phyloP scores from a whole-genome alignment of 441 rosid species.

The Brassica balearica region DNA sequence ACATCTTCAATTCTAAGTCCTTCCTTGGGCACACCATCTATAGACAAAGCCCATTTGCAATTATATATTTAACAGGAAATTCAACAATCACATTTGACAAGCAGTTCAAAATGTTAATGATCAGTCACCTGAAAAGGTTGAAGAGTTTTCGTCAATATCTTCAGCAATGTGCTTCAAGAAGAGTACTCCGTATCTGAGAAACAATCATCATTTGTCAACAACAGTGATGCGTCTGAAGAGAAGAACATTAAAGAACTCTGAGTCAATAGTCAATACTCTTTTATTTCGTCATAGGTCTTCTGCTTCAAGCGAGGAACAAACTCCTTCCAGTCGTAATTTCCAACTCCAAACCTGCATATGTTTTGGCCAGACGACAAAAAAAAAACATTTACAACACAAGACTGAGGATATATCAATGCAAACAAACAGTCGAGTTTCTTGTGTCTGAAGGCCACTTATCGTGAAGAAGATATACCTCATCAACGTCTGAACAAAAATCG shows the following conservation, averaged over 20 bases:
- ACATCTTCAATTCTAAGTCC: slow-evolving; percentile 95
- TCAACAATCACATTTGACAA: slow-evolving; percentile 29
- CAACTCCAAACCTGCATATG: slow-evolving; percentile 84
- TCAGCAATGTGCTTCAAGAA: slow-evolving; percentile 82
- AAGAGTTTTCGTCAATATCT: slow-evolving; percentile 68
- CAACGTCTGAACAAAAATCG: slow-evolving; percentile 87
- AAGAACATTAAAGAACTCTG: slow-evolving; percentile 37
- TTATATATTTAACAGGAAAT: slow-evolving; percentile 28
- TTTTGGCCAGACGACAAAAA: slow-evolving; percentile 14
- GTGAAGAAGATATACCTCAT: slow-evolving; percentile 70
- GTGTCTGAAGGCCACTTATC: slow-evolving; percentile 17
- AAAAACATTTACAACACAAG: slow-evolving; percentile 19
- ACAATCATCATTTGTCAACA: slow-evolving; percentile 11
- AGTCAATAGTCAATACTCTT: slow-evolving; percentile 70
- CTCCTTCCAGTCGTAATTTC: slow-evolving; percentile 94
- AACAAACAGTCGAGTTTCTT: background rate
- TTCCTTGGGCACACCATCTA: slow-evolving; percentile 99
- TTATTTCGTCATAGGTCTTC: slow-evolving; percentile 90
- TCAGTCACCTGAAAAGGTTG: slow-evolving; percentile 76
- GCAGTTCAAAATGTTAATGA: background rate
- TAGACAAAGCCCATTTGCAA: slow-evolving; percentile 41
- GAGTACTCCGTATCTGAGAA: slow-evolving; percentile 73
- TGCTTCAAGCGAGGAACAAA: slow-evolving; percentile 87
- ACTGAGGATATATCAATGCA: slow-evolving; percentile 18
- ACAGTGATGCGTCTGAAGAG: slow-evolving; percentile 9